Conservation (phyloP, 2,329 filamentous ascomycete species). For the Ascochyta lentis region DNA sequence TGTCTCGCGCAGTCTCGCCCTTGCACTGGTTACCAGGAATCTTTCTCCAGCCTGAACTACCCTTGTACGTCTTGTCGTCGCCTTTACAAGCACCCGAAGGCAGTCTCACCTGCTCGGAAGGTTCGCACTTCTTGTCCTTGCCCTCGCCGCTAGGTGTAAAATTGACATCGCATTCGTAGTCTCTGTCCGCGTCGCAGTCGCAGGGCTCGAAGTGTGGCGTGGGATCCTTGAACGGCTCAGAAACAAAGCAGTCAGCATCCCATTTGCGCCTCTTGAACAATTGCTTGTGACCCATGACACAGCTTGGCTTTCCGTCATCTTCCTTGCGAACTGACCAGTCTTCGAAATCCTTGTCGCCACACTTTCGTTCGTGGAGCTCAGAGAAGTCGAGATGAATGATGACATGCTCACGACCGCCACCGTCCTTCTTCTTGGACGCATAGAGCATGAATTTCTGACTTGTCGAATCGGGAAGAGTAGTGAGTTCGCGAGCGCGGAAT, state of each 20-base stretch:
- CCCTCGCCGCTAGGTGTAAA: conserved; percentile 63
- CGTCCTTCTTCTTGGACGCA: conserved; percentile 54
- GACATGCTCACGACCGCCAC: conserved; percentile 63
- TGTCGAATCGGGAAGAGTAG: conserved; percentile 90
- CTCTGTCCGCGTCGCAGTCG: conserved; percentile 74
- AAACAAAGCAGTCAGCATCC: conserved; percentile 86
- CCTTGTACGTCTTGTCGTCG: conserved; percentile 76
- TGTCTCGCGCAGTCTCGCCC: conserved; percentile 52
- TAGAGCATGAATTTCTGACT: conserved; percentile 88
- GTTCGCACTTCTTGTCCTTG: conserved; percentile 71
- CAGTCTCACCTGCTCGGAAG: conserved; percentile 65
- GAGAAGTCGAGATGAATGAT: conserved; percentile 84
- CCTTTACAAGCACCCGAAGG: conserved; percentile 79
- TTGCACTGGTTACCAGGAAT: conserved; percentile 72
- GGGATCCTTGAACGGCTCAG: conserved; percentile 82
- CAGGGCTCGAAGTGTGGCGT: conserved; percentile 74
- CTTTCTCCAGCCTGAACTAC: conserved; percentile 87
- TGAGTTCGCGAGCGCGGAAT: conserved; percentile 75
- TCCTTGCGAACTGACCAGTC: conserved; percentile 84
- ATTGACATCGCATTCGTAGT: conserved; percentile 98
- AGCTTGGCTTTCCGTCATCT: conserved; percentile 79
- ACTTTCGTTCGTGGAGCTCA: conserved; percentile 79
- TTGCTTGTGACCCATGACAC: conserved; percentile 96
- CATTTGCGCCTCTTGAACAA: conserved; percentile 85
- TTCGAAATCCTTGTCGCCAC: conserved; percentile 79